Percentiles rank a stretch among this genome's conserved stretches.
phyloP scores from a whole-genome alignment of 2,329 filamentous ascomycete genomes.

The Huntiella abstrusa region DNA sequence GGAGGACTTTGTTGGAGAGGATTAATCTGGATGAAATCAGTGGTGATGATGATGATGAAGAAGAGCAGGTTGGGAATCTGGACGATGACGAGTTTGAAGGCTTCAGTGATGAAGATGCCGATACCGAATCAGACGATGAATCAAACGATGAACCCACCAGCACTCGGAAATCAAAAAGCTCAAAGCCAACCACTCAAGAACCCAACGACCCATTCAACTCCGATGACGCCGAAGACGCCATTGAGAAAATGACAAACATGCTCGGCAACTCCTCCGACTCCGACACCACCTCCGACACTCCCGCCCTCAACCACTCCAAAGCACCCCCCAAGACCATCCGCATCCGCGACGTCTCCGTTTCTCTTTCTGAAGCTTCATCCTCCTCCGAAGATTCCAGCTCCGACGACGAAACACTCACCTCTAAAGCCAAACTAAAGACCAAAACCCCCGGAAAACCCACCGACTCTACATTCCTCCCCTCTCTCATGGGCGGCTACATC shows the following conservation, averaged over 20 bases:
- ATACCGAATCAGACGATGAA: constrained; percentile 14
- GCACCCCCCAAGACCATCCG: constrained; percentile 11
- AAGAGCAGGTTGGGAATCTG: constrained; percentile 12
- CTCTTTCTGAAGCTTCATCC: constrained; percentile 9
- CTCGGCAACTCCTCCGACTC: constrained; percentile 27
- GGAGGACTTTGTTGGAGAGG: constrained; percentile 6
- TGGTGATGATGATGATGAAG: constrained; percentile 18
- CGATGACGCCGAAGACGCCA: constrained; percentile 19
- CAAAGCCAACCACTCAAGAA: constrained; percentile 13
- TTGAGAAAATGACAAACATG: constrained; percentile 27
- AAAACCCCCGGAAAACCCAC: constrained; percentile 15
- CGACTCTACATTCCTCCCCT: constrained; percentile 49
- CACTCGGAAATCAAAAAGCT: no score
- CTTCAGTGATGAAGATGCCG: constrained; percentile 13
- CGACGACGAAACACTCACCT: constrained; percentile 10
- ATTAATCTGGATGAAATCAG: constrained; percentile 10
- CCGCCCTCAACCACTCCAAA: constrained; percentile 6
- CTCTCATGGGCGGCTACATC: constrained; percentile 62
- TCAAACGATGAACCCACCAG: constrained; percentile 9
- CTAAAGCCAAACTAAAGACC: constrained; percentile 6
- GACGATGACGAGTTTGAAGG: constrained; percentile 11
- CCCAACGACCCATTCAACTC: constrained; percentile 15
- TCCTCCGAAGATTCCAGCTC: background rate
- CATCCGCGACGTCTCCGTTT: constrained; percentile 22
- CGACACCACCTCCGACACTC: constrained; percentile 19